phyloP scores from a whole-genome alignment of 2,329 filamentous ascomycete genomes.

The Metarhizium sp. region DNA sequence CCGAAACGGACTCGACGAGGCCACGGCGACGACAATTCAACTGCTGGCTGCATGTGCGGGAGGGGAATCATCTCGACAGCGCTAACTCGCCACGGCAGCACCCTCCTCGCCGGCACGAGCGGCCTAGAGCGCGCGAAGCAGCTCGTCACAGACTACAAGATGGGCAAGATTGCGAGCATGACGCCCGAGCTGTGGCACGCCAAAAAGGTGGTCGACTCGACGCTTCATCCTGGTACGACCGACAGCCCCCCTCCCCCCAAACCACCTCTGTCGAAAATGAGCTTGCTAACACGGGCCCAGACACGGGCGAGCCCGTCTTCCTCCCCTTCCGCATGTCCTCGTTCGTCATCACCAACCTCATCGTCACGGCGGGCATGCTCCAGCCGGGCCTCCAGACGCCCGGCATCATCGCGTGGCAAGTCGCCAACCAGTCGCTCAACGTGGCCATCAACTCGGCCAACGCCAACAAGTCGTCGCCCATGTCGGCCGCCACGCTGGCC shows the following conservation, averaged over 20 bases:
- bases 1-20: too few relatives aligned
- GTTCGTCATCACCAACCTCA: conserved; percentile 86
- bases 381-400: conserved; percentile 74
- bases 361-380: conserved; percentile 95
- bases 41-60: too few relatives aligned
- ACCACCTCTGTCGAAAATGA: neutral
- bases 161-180: conserved; percentile 69
- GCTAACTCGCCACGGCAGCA: conserved; percentile 44
- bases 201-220: conserved; percentile 96
- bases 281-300: conserved; percentile 31
- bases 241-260: neutral
- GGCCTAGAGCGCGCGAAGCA: conserved; percentile 81
- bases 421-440: conserved; percentile 94
- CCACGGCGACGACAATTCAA: too few relatives aligned
- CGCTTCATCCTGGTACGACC: conserved; percentile 76
- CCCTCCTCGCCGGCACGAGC: conserved; percentile 66
- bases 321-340: conserved; percentile 96
- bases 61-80: too few relatives aligned
- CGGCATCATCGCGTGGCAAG: conserved; percentile 88
- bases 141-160: conserved; percentile 78
- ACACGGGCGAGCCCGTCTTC: conserved; percentile 86
- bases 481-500: conserved; percentile 69
- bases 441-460: conserved; percentile 97
- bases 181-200: conserved; percentile 86
- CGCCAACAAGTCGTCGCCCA: conserved; percentile 91